Evolutionary conservation across 2,329 filamentous ascomycete species (phyloP), one percentile per base, ranked within the genome.

Genomic region (Eurotiales sp.): DNA sequence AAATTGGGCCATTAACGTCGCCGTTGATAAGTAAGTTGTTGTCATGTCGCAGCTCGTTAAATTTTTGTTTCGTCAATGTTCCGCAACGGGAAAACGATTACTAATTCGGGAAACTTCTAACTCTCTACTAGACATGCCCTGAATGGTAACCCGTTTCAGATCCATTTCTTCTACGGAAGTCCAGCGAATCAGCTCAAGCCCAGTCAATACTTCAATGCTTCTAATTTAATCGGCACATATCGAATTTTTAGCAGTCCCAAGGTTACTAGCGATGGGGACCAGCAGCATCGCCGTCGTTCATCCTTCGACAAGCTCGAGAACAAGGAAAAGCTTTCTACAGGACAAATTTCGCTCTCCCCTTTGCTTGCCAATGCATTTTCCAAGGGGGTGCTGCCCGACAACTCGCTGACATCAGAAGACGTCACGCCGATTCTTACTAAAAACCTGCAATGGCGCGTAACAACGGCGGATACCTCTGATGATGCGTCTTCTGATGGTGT

Each of bases 1-100:
- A 47, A 63, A 91, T 59, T 92, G 87, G 81, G 76, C 84, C 21
- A 82, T 81, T 58, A 88, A 87, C 59, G 77, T 91, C 40, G 72
- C 74, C 14, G 80, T 84, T 14, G 59, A 64, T 42, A 61, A 59
- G 54, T 63, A 46, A 49, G 52, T 54, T 8, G n/a, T n/a, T n/a
- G n/a, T n/a, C n/a, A n/a, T n/a, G n/a, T n/a, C n/a, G n/a, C n/a
- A n/a, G n/a, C n/a, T n/a, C n/a, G n/a, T n/a, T n/a, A n/a, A n/a
- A n/a, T n/a, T n/a, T n/a, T n/a, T n/a, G n/a, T n/a, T n/a, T n/a
- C n/a, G n/a, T n/a, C n/a, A n/a, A n/a, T n/a, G n/a, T 46, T 3
- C 19, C 25, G 12, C 12, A 12, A 52, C 14, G 19, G 73, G 77
- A 49, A 85, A 83, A 55, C 78, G 81, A 36, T 45, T 41, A 53